Percentiles rank a stretch among this genome's conserved stretches.
phyloP scores from a whole-genome alignment of 495 filamentous ascomycete genomes.

The Trichoderma asperelloides region DNA sequence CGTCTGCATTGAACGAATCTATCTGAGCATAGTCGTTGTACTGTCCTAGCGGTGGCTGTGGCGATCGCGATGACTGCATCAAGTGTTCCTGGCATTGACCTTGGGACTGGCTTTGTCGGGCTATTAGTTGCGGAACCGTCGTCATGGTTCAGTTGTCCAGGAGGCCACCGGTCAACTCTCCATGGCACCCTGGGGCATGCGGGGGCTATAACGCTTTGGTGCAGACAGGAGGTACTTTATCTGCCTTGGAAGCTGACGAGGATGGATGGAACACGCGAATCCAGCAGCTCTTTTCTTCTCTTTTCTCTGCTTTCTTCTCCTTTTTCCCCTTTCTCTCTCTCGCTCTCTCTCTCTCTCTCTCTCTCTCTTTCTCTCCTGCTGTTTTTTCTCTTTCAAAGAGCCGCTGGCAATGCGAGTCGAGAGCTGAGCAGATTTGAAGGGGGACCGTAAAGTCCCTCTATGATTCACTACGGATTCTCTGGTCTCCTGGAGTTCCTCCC shows the following conservation, averaged over 20 bases:
- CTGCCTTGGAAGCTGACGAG: background rate
- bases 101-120: background rate
- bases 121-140: background rate
- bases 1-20: too few relatives aligned
- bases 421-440: background rate
- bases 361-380: background rate
- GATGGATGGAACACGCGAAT: background rate
- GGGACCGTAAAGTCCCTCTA: background rate
- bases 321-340: too few relatives aligned
- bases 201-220: background rate
- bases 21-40: too few relatives aligned
- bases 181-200: slow-evolving; percentile 1
- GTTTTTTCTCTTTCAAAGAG: background rate
- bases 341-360: background rate
- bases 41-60: too few relatives aligned
- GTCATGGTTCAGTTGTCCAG: background rate
- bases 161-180: background rate
- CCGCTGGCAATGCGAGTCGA: background rate
- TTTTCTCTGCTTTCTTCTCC: background rate
- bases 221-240: background rate
- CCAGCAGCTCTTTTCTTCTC: background rate
- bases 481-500: background rate
- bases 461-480: background rate
- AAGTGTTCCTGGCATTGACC: background rate
- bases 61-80: background rate